A percentile compares a stretch with the other conserved stretches of the same genome.
Evolutionary conservation across 805 yeast genomes (phyloP).

Genomic region (Candida stauntonica): DNA sequence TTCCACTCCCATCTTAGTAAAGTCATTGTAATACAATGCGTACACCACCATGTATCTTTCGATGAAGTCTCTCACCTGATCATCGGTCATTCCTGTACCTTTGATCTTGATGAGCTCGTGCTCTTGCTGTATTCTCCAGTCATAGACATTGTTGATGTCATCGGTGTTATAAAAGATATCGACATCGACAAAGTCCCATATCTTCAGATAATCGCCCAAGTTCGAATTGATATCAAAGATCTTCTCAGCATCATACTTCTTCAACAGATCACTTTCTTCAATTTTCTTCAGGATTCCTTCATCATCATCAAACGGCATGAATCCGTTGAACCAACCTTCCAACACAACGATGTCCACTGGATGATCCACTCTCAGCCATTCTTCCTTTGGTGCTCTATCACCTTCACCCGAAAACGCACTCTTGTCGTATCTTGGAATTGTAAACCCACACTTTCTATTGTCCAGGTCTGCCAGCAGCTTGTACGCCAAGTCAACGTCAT

Average conservation of each 20-base stretch:
- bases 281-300: conserved; percentile 16
- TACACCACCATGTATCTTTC: conserved; percentile 87
- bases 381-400: conserved; percentile 48
- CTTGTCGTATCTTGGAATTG: conserved; percentile 75
- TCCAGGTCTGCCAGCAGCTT: conserved; percentile 33
- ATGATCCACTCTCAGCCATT: conserved; percentile 34
- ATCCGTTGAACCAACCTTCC: conserved; percentile 97
- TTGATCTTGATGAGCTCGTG: conserved; percentile 45
- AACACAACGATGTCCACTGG: conserved; percentile 65
- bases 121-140: conserved; percentile 74
- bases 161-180: conserved; percentile 62
- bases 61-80: conserved; percentile 62
- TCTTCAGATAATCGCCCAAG: conserved; percentile 43
- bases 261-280: conserved; percentile 22
- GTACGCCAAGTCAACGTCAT: conserved; percentile 47
- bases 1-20: conserved; percentile 30
- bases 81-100: conserved; percentile 81
- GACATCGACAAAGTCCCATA: conserved; percentile 56
- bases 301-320: conserved; percentile 36
- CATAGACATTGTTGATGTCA: conserved; percentile 56
- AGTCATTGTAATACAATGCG: conserved; percentile 53
- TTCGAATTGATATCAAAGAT: conserved; percentile 45
- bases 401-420: conserved; percentile 70
- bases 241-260: conserved; percentile 26
- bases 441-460: conserved; percentile 26